Percentiles rank a stretch among this genome's conserved stretches.
phyloP scores from a whole-genome alignment of 495 filamentous ascomycete species.

The Hypoxylon rickii region DNA sequence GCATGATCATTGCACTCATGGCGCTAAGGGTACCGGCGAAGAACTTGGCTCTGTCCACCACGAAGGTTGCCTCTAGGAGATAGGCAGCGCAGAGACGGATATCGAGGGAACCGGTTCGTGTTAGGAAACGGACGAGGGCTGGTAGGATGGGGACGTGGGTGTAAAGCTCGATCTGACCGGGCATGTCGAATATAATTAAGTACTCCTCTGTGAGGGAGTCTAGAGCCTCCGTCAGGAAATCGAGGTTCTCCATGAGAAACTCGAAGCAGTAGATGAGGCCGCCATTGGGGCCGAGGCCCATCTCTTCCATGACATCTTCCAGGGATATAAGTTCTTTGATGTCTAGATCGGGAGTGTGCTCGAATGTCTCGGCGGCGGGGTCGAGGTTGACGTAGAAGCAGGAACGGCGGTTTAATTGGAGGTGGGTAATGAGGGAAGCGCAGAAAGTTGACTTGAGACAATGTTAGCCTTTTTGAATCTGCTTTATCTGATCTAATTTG shows the following conservation, averaged over 20 bases:
- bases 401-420: slow-evolving; percentile 84
- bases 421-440: slow-evolving; percentile 87
- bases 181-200: slow-evolving; percentile 97
- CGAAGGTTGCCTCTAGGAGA: slow-evolving; percentile 91
- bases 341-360: slow-evolving; percentile 90
- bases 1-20: slow-evolving; percentile 98
- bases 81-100: slow-evolving; percentile 94
- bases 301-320: slow-evolving; percentile 98
- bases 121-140: slow-evolving; percentile 79
- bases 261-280: slow-evolving; percentile 98
- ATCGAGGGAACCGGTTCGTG: slow-evolving; percentile 76
- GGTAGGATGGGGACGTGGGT: slow-evolving; percentile 94
- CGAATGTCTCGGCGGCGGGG: slow-evolving; percentile 91
- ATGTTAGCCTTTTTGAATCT: no score
- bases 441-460: slow-evolving; percentile 86
- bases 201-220: slow-evolving; percentile 92
- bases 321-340: slow-evolving; percentile 96
- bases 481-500: no score
- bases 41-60: slow-evolving; percentile 94
- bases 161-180: slow-evolving; percentile 98
- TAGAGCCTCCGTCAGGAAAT: slow-evolving; percentile 87
- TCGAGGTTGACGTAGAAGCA: slow-evolving; percentile 97
- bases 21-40: slow-evolving; percentile 93
- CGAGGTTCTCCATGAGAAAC: slow-evolving; percentile 91
- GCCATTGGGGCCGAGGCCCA: slow-evolving; percentile 90